These are phyloP conservation scores for Claviceps lovelessii DNA, from an alignment of 2,329 filamentous ascomycete species.

Conservation along the genomic window DNA sequence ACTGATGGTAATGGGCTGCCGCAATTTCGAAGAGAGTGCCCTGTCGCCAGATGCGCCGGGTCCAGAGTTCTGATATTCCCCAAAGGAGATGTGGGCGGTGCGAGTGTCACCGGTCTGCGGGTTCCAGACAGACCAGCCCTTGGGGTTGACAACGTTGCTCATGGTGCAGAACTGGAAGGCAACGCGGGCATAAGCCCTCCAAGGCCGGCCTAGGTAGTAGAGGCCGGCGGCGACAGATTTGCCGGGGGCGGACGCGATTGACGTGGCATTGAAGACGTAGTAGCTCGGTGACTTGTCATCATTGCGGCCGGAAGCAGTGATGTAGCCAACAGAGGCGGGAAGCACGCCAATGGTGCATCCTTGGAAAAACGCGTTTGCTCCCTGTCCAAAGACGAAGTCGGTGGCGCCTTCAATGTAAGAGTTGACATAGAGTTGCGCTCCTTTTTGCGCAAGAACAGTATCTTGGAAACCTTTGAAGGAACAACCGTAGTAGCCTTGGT, in stretches of 20 bases:
- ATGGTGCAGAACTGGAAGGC: not conserved
- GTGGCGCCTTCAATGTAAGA: slow-evolving; percentile 32
- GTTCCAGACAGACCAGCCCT: not conserved
- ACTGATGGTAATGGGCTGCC: not conserved
- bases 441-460: slow-evolving; percentile 30
- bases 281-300: not conserved
- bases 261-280: not conserved
- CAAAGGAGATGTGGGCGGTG: not conserved
- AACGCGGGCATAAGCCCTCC: not conserved
- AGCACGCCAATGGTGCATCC: slow-evolving; percentile 11
- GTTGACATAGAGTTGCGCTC: slow-evolving; percentile 31
- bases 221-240: not conserved
- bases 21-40: not conserved
- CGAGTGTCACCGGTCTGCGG: not conserved
- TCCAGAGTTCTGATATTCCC: not conserved
- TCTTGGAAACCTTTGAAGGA: slow-evolving; percentile 34
- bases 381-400: slow-evolving; percentile 27
- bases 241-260: not conserved
- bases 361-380: slow-evolving; percentile 28
- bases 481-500: slow-evolving; percentile 31
- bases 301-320: not conserved
- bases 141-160: not conserved
- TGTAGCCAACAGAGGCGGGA: not conserved
- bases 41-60: not conserved
- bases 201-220: not conserved